Conservation (phyloP, 345 rosid species). For the Isatis tinctoria region DNA sequence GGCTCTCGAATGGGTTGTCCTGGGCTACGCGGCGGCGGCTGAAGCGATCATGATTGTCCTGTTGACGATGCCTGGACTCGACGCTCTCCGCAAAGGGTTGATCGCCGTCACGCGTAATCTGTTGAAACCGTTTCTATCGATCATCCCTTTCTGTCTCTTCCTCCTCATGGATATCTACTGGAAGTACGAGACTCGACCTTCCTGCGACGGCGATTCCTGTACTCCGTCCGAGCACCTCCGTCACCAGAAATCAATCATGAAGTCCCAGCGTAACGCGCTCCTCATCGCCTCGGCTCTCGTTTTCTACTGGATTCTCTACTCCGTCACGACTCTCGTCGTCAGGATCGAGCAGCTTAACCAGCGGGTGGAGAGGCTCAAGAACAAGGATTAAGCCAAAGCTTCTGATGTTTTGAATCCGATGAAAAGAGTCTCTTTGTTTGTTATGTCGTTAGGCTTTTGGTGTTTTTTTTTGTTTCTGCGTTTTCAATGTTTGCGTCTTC, state of each 20-base stretch:
- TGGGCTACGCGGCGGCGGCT: constrained; percentile 83
- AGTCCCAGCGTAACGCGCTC: constrained; percentile 86
- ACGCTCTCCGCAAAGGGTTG: constrained; percentile 61
- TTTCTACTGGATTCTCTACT: constrained; percentile 82
- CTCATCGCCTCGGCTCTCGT: constrained; percentile 65
- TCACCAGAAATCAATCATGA: constrained; percentile 89
- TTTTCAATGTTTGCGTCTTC: not conserved
- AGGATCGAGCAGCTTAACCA: constrained; percentile 71
- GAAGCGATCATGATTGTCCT: constrained; percentile 91
- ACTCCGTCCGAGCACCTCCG: constrained; percentile 75
- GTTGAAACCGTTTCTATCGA: constrained; percentile 73
- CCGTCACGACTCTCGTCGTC: constrained; percentile 60
- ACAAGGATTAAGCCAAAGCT: constrained; percentile 19
- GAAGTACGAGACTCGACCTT: constrained; percentile 86
- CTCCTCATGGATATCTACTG: constrained; percentile 86
- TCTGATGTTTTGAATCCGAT: not conserved
- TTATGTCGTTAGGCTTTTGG: not conserved
- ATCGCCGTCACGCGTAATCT: constrained; percentile 78
- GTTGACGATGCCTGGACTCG: constrained; percentile 79
- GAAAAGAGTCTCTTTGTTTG: not conserved
- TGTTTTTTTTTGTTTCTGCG: not conserved
- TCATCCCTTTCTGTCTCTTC: constrained; percentile 82
- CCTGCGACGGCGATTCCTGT: constrained; percentile 66
- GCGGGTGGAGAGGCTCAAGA: constrained; percentile 70
- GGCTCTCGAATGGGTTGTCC: constrained; percentile 93